Base-by-base conservation (phyloP, 495 filamentous ascomycete species). In the Neurospora tetrasperma region DNA sequence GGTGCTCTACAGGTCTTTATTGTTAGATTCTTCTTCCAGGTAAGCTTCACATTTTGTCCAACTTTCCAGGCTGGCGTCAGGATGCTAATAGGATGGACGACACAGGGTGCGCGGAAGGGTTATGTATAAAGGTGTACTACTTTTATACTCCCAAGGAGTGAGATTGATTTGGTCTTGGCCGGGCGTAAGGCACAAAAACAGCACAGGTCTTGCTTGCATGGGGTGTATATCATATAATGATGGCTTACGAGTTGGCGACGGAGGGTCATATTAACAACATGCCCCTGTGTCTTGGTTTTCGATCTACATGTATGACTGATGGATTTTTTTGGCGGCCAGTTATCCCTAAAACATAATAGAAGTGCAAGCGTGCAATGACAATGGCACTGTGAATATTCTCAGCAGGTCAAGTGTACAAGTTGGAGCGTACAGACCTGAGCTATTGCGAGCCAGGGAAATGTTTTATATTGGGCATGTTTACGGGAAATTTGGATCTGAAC, bases 1-100 rank as follows among this genome's bases (percentile, higher is more conserved):
- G 96, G 94, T 38, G 94, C 89, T 41, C 83, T 99, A 80, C 96
- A 99, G 85, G 96, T 99, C 41, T 98, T 99, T 79, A 90, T 99
- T 78, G 96, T 99, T 75, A 84, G 94, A 73, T 98, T 98, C 89
- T 99, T 99, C 83, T 98, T 99, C 88, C 95, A 97, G 85, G 94
- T 86, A 82, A 68, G 83, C 10, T 44, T 41, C 41, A 27, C 68
- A 16, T 1, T 20, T 0, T 10, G 4, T 40, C 10, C 5, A 38
- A 9, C 9, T 1, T 38, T 18, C 27, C 14, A 66, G 10, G 14
- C 27, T 20, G 39, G 18, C 59, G 18, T 69, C 8, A 70, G 54
- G 35, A 35, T 23, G 73, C 79, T 82, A 42, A 75, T 72, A 74
- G 31, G 14, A 2, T 78, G 42, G 69, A 39, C 35, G 40, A 66